phyloP scores from a whole-genome alignment of 257 asterid genomes.

The Solanum lycopersicoides region DNA sequence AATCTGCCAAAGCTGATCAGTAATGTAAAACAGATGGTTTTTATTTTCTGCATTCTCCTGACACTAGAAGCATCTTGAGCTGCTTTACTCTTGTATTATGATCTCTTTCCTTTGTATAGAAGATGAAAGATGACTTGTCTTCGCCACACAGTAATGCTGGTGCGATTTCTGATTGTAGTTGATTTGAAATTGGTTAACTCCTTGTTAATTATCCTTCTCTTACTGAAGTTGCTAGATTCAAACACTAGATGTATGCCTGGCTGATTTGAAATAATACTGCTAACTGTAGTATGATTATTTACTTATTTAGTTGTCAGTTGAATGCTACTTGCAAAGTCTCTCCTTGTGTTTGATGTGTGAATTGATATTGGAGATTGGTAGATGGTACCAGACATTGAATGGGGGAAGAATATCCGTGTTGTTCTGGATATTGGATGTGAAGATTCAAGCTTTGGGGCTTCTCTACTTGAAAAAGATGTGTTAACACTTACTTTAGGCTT shows the following conservation, averaged over 20 bases:
- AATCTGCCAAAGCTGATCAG: background rate
- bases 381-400: constrained; percentile 98
- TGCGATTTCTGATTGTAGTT: background rate
- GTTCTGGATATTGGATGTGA: constrained; percentile 82
- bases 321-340: background rate
- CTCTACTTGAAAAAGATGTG: constrained; percentile 67
- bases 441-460: constrained; percentile 76
- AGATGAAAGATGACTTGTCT: background rate
- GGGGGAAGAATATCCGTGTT: constrained; percentile 88
- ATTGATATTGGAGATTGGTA: constrained; percentile 19
- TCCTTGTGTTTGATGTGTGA: constrained; percentile 9
- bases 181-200: background rate
- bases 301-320: background rate
- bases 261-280: background rate
- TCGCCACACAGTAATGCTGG: background rate
- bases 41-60: background rate
- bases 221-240: background rate
- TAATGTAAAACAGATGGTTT: background rate
- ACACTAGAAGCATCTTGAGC: background rate
- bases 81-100: background rate
- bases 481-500: constrained; percentile 72
- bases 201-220: background rate
- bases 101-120: background rate
- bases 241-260: background rate
- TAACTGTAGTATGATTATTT: background rate